phyloP scores from a whole-genome alignment of 345 rosid genomes.

The Excoecaria agallocha region DNA sequence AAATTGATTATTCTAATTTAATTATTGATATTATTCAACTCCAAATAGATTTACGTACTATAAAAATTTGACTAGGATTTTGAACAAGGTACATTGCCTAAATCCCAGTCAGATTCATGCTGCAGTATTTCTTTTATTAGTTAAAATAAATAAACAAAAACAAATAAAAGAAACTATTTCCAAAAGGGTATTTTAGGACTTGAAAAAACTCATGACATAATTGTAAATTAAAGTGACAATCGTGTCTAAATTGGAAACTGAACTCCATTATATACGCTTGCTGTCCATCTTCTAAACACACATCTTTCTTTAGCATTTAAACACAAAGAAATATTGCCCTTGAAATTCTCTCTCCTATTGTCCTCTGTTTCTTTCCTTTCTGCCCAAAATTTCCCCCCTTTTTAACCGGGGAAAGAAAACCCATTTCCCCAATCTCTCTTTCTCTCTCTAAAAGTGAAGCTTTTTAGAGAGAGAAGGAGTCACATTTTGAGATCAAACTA shows the following conservation, averaged over 20 bases:
- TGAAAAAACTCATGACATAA: background rate
- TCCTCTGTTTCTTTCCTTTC: background rate
- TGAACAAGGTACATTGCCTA: too few relatives aligned
- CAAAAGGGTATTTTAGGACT: background rate
- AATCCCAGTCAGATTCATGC: conserved; percentile 7
- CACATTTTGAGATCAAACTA: background rate
- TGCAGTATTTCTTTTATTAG: background rate
- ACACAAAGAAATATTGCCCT: background rate
- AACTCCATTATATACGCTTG: background rate
- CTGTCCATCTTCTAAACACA: background rate
- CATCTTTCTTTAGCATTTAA: background rate
- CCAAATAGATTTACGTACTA: too few relatives aligned
- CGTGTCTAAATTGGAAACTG: background rate
- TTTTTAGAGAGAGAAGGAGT: background rate
- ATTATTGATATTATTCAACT: too few relatives aligned
- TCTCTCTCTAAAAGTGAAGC: background rate
- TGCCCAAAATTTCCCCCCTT: background rate
- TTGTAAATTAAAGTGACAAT: background rate
- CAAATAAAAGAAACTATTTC: too few relatives aligned
- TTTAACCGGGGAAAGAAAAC: conserved; percentile 6
- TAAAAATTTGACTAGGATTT: too few relatives aligned
- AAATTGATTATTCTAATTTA: background rate
- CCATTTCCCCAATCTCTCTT: background rate
- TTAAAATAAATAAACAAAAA: background rate
- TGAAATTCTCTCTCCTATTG: background rate